Conservation (phyloP, 768 basidiomycete species). For the Termitomyces sp. region DNA sequence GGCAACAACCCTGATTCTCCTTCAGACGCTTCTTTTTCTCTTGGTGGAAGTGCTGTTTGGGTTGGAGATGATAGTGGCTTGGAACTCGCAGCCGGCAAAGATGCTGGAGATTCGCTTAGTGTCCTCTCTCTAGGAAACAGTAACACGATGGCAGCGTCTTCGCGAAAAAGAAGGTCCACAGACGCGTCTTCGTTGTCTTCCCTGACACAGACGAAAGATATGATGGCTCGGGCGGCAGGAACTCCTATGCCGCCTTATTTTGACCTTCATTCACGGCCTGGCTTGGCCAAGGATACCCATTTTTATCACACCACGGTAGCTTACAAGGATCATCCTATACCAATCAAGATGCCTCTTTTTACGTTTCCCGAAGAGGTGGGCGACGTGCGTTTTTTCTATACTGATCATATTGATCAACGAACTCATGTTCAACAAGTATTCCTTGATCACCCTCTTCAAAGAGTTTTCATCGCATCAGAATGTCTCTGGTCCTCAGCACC, state of each 20-base stretch:
- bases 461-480: conserved; percentile 60
- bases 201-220: conserved; percentile 39
- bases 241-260: conserved; percentile 34
- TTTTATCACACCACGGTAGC: conserved; percentile 84
- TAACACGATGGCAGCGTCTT: conserved; percentile 36
- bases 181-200: conserved; percentile 75
- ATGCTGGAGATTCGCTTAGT: conserved; percentile 38
- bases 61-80: conserved; percentile 68
- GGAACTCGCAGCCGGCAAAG: conserved; percentile 40
- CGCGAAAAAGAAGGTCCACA: conserved; percentile 56
- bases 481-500: conserved; percentile 73
- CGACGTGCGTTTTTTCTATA: conserved; percentile 53
- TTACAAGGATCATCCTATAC: conserved; percentile 79
- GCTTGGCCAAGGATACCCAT: conserved; percentile 81
- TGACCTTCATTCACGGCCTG: conserved; percentile 43
- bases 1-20: conserved; percentile 45
- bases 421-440: conserved; percentile 54
- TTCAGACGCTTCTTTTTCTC: conserved; percentile 68
- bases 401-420: neutral
- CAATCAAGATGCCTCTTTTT: conserved; percentile 86
- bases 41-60: conserved; percentile 82
- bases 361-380: conserved; percentile 95
- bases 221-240: conserved; percentile 26
- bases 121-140: conserved; percentile 32
- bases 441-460: conserved; percentile 84